Evolutionary conservation across 495 filamentous ascomycete species (phyloP).

Genomic region (Lasiosphaeria miniovina): DNA sequence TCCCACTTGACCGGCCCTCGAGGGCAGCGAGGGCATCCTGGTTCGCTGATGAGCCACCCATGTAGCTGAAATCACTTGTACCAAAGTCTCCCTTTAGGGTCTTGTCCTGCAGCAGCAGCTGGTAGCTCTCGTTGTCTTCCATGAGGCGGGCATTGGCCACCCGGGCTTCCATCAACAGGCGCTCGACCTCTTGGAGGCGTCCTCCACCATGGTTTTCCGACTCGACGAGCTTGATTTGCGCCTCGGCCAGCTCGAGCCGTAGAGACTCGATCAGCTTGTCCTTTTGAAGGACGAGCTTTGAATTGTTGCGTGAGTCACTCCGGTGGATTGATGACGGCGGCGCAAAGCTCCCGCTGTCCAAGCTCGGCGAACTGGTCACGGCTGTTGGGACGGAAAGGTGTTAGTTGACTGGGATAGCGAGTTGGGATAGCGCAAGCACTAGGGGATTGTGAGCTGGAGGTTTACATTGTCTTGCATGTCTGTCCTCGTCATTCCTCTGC

Average conservation of each 20-base stretch:
- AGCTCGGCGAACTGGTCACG: slow-evolving; percentile 53
- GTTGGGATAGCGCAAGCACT: neutral
- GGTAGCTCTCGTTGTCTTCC: slow-evolving; percentile 98
- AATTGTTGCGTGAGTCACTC: slow-evolving; percentile 79
- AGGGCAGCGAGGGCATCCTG: slow-evolving; percentile 55
- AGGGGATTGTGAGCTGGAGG: slow-evolving; percentile 1
- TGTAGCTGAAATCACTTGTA: slow-evolving; percentile 72
- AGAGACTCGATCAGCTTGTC: slow-evolving; percentile 93
- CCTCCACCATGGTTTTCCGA: slow-evolving; percentile 89
- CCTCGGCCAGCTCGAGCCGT: slow-evolving; percentile 85
- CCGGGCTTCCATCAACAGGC: slow-evolving; percentile 78
- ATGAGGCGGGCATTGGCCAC: slow-evolving; percentile 93
- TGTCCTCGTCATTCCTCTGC: slow-evolving; percentile 68
- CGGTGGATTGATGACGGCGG: slow-evolving; percentile 79
- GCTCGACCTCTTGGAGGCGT: slow-evolving; percentile 81
- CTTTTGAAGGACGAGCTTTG: slow-evolving; percentile 85
- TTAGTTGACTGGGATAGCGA: slow-evolving; percentile 11
- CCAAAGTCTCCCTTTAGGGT: slow-evolving; percentile 92
- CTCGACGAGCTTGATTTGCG: slow-evolving; percentile 92
- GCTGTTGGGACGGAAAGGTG: slow-evolving; percentile 28
- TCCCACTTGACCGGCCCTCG: slow-evolving; percentile 49
- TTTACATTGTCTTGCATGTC: slow-evolving; percentile 70
- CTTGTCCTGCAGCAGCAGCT: slow-evolving; percentile 86
- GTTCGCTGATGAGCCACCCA: slow-evolving; percentile 52
- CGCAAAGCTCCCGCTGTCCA: slow-evolving; percentile 74